Evolutionary conservation across 345 rosid species (phyloP).

Genomic region (Ailanthus altissimus): DNA sequence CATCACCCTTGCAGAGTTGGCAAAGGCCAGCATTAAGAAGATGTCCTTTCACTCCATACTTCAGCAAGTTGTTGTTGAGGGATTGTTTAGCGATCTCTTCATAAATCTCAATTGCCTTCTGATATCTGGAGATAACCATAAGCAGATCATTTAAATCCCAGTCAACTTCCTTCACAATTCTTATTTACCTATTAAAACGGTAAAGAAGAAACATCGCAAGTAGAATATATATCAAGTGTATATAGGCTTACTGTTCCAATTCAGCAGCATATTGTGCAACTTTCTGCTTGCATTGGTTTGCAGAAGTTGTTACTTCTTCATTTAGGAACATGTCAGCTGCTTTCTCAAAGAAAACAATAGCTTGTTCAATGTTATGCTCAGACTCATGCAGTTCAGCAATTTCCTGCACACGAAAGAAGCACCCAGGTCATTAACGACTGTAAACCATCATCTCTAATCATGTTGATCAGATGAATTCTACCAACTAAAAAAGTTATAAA

Average conservation of each 20-base stretch:
- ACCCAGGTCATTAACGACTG: not conserved
- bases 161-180: not conserved
- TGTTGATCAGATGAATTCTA: not conserved
- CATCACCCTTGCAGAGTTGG: conserved; percentile 91
- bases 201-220: not conserved
- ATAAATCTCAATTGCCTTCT: conserved; percentile 80
- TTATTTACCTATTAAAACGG: not conserved
- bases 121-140: conserved; percentile 62
- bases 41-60: conserved; percentile 97
- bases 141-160: conserved; percentile 20
- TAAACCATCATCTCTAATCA: not conserved
- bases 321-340: conserved; percentile 81
- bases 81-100: conserved; percentile 85
- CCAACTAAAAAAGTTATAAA: not conserved
- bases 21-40: conserved; percentile 96
- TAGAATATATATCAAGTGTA: not conserved
- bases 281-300: conserved; percentile 97
- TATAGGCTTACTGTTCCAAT: conserved; percentile 72
- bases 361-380: conserved; percentile 61
- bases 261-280: conserved; percentile 96
- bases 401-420: conserved; percentile 50
- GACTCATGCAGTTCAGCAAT: conserved; percentile 77
- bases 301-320: conserved; percentile 89
- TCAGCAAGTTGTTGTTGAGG: conserved; percentile 76
- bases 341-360: conserved; percentile 67